A percentile compares a stretch with the other conserved stretches of the same genome.
These are phyloP conservation scores for Dionaea muscipula DNA, from an alignment of 179 eudicot species.

Conservation along the genomic window DNA sequence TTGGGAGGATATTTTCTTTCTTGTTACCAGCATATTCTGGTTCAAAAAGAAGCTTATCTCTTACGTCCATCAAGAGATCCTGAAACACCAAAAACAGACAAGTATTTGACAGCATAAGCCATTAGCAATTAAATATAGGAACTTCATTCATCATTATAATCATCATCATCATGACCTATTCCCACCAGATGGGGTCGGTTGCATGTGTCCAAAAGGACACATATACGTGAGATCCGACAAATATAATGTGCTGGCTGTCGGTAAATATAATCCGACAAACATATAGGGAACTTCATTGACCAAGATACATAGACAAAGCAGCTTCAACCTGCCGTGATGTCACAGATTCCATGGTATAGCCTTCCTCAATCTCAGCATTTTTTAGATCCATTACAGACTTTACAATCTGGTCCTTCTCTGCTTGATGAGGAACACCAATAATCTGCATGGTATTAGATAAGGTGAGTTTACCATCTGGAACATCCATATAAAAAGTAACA, in stretches of 20 bases:
- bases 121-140: too few relatives aligned
- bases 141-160: too few relatives aligned
- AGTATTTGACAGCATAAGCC: slow-evolving; percentile 2
- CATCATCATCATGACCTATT: too few relatives aligned
- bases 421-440: slow-evolving; percentile 65
- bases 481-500: not conserved
- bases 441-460: slow-evolving; percentile 32
- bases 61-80: slow-evolving; percentile 83
- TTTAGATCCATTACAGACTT: slow-evolving; percentile 76
- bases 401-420: slow-evolving; percentile 96
- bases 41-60: slow-evolving; percentile 97
- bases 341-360: slow-evolving; percentile 70
- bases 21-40: slow-evolving; percentile 90
- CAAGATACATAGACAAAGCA: slow-evolving; percentile 11
- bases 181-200: too few relatives aligned
- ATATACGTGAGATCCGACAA: too few relatives aligned
- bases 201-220: too few relatives aligned
- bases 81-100: slow-evolving; percentile 20
- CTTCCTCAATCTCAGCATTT: slow-evolving; percentile 87
- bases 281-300: not conserved
- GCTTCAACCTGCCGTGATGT: slow-evolving; percentile 60
- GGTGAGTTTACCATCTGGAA: not conserved
- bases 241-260: too few relatives aligned
- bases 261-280: too few relatives aligned
- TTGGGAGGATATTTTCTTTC: slow-evolving; percentile 74